Conservation (phyloP, 768 basidiomycete species). For the Naganishia kalamii region DNA sequence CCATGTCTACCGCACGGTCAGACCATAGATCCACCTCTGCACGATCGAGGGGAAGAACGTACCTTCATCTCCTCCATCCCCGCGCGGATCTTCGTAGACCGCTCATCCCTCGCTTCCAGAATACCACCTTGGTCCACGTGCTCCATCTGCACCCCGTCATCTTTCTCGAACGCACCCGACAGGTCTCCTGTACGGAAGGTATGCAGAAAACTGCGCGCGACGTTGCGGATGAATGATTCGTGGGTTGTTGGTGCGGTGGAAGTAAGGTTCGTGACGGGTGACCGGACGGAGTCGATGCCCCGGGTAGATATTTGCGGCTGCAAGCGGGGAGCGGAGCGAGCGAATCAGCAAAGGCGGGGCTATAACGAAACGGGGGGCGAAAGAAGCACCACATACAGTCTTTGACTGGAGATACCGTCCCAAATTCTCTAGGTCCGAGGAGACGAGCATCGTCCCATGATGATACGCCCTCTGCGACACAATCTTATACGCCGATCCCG, state of each 20-base stretch:
- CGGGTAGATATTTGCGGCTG: slow-evolving; percentile 75
- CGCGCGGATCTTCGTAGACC: slow-evolving; percentile 54
- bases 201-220: slow-evolving; percentile 49
- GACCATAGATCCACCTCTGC: not conserved
- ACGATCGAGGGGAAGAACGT: slow-evolving; percentile 28
- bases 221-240: slow-evolving; percentile 62
- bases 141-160: slow-evolving; percentile 21
- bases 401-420: slow-evolving; percentile 58
- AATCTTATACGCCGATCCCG: slow-evolving; percentile 96
- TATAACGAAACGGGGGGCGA: not conserved
- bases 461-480: slow-evolving; percentile 85
- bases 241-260: slow-evolving; percentile 56
- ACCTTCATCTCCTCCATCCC: slow-evolving; percentile 72
- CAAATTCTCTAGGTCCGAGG: slow-evolving; percentile 65
- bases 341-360: too few species aligned
- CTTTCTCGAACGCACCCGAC: not conserved
- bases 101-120: slow-evolving; percentile 26
- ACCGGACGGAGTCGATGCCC: slow-evolving; percentile 83
- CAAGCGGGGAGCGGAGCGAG: not conserved
- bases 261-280: slow-evolving; percentile 78
- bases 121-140: slow-evolving; percentile 53
- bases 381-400: slow-evolving; percentile 31
- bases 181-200: not conserved
- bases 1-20: slow-evolving; percentile 62
- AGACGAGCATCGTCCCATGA: slow-evolving; percentile 96